Conservation (phyloP, 805 yeast genomes). For the Jamesozyma gamospora region DNA sequence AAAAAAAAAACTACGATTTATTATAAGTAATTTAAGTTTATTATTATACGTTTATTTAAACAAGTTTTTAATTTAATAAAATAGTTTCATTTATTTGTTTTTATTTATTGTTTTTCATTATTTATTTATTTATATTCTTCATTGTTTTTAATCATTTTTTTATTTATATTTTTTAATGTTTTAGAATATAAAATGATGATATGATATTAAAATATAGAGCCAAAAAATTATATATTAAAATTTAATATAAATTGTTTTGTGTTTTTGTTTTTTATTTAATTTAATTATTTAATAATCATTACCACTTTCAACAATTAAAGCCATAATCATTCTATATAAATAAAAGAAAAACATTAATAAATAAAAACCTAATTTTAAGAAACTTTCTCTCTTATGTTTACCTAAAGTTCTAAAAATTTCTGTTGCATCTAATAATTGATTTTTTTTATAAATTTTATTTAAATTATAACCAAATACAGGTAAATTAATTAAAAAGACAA, state of each 20-base stretch:
- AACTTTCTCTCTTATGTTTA: conserved; percentile 86
- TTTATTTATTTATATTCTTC: no score
- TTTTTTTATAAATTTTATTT: conserved; percentile 67
- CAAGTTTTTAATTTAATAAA: no score
- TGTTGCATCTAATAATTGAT: conserved; percentile 88
- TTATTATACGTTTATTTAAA: no score
- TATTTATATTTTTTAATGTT: no score
- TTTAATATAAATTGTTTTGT: not conserved
- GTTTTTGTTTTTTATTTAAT: not conserved
- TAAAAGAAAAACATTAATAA: conserved; percentile 88
- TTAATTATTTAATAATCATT: not conserved
- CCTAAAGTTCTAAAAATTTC: conserved; percentile 91
- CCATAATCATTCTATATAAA: conserved; percentile 91
- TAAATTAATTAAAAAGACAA: conserved; percentile 68
- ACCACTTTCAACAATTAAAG: conserved; percentile 54
- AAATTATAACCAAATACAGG: conserved; percentile 80
- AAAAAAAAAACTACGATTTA: no score
- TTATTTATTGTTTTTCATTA: no score
- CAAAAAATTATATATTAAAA: not conserved
- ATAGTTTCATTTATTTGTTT: no score
- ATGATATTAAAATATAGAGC: no score
- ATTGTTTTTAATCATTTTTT: no score
- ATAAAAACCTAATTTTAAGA: conserved; percentile 84
- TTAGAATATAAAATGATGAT: no score
- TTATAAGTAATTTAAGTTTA: no score